Conservation (phyloP, 768 basidiomycete genomes). For the Tricholoma flavovirens region DNA sequence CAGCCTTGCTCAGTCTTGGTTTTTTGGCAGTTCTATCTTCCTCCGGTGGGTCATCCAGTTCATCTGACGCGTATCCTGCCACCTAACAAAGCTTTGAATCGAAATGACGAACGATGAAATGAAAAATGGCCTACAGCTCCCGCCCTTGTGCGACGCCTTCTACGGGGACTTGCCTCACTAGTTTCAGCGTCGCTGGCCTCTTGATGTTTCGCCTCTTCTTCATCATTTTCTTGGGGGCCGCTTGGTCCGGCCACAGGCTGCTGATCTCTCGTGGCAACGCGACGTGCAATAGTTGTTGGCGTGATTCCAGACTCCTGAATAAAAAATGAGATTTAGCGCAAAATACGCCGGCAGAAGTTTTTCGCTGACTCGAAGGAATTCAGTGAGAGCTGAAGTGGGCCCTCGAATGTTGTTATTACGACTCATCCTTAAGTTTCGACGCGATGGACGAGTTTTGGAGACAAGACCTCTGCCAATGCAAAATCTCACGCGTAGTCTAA, state of each 20-base stretch:
- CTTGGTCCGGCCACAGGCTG: slow-evolving; percentile 46
- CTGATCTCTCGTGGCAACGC: slow-evolving; percentile 21
- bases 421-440: slow-evolving; percentile 7
- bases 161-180: slow-evolving; percentile 9
- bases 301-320: slow-evolving; percentile 43
- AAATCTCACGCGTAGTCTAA: neutral
- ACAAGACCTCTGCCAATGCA: too few species aligned
- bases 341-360: slow-evolving; percentile 1
- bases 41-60: slow-evolving; percentile 52
- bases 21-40: slow-evolving; percentile 42
- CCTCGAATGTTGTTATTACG: slow-evolving; percentile 61
- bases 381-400: slow-evolving; percentile 78
- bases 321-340: neutral
- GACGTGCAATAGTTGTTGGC: slow-evolving; percentile 38
- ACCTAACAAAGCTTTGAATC: slow-evolving; percentile 7
- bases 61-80: slow-evolving; percentile 63
- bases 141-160: slow-evolving; percentile 6
- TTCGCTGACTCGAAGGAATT: slow-evolving; percentile 62
- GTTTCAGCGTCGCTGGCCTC: slow-evolving; percentile 6
- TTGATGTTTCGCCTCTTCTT: slow-evolving; percentile 10
- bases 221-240: slow-evolving; percentile 13
- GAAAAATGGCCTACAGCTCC: slow-evolving; percentile 6
- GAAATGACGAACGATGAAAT: neutral
- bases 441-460: neutral
- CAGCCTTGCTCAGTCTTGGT: slow-evolving; percentile 47